Evolutionary conservation across 352 stramenopile genomes (phyloP), one percentile per base, ranked within the genome.

Genomic region (Globisporangium irregulare): DNA sequence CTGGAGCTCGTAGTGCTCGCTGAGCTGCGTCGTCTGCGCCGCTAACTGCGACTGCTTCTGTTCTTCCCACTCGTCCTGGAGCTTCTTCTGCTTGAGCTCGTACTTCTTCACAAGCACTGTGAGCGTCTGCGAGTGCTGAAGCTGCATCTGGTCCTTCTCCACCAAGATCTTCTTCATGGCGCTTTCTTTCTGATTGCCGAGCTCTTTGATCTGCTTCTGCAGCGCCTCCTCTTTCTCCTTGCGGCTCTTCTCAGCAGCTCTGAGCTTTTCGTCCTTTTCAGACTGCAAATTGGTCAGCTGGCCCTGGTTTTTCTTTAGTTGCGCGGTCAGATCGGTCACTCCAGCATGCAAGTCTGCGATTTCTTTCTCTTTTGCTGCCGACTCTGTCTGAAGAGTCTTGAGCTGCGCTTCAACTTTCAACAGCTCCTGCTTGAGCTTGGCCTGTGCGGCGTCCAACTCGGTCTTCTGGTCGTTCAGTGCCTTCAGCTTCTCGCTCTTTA

Each of bases 161-260:
- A 48, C 29, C 2, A 59, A 68, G 22, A 77, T 58, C 24, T 66
- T 66, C 27, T 73, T 76, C 57, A 87, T 61, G 2, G 46, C 63
- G 22, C 51, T 73, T 25, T 84, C 80, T 14, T 70, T 61, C 55
- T 84, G 68, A 6, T 34, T 32, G 9, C 71, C 59, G 0, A 86
- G 59, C 4, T 75, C 77, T 50, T 79, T 68, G 22, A 88, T 34
- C 59, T 81, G 73, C 34, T 76, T 84, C 22, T 75, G 61, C 10
- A 81, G 63, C 25, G 68, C 54, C 29, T 82, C 72, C 36, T 89
- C 77, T 29, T 76, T 75, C 14, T 89, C 76, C 38, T 84, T 81
- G 53, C 82, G 75, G 0, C 57, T 60, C n/a, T 81, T 77, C 10
- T 76, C 68, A 0, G 65, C 62, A 1, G 70, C 27, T n/a, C 68